Conservation (phyloP, 441 rosid genomes). For the Kokia cookei region DNA sequence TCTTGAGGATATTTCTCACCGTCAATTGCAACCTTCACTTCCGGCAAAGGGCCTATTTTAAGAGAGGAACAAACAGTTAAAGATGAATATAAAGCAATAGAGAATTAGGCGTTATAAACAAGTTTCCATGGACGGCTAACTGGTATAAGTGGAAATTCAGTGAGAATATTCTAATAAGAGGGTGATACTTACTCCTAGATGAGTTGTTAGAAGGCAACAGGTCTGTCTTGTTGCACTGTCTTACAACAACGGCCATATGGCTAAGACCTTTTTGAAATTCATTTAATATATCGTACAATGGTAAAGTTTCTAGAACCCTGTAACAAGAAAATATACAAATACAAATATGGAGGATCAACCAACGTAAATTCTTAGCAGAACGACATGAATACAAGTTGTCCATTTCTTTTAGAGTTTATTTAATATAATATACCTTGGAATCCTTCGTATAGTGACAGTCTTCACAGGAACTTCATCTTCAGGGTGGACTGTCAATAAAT, state of each 20-base stretch:
- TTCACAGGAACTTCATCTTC: conserved; percentile 83
- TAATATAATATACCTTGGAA: conserved; percentile 55
- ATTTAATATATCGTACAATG: conserved; percentile 70
- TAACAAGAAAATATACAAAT: background rate
- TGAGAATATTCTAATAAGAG: background rate
- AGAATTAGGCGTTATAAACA: background rate
- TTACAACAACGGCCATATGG: conserved; percentile 74
- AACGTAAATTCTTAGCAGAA: background rate
- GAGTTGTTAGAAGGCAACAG: conserved; percentile 21
- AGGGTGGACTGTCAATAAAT: conserved; percentile 76
- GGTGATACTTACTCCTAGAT: conserved; percentile 30
- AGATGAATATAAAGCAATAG: background rate
- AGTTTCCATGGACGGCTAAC: background rate
- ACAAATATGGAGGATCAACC: background rate
- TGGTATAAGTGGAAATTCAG: background rate
- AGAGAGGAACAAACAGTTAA: background rate
- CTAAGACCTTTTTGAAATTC: conserved; percentile 83
- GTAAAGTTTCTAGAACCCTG: conserved; percentile 63
- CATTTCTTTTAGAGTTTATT: background rate
- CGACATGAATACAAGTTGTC: background rate
- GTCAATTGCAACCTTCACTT: conserved; percentile 60
- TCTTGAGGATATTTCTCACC: conserved; percentile 49
- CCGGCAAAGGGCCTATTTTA: conserved; percentile 39
- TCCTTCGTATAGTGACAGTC: conserved; percentile 75
- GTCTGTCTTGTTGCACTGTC: conserved; percentile 33